Percentiles rank a stretch among this genome's conserved stretches.
Conservation (phyloP, 345 rosid genomes). For the Nasturtium officinale region DNA sequence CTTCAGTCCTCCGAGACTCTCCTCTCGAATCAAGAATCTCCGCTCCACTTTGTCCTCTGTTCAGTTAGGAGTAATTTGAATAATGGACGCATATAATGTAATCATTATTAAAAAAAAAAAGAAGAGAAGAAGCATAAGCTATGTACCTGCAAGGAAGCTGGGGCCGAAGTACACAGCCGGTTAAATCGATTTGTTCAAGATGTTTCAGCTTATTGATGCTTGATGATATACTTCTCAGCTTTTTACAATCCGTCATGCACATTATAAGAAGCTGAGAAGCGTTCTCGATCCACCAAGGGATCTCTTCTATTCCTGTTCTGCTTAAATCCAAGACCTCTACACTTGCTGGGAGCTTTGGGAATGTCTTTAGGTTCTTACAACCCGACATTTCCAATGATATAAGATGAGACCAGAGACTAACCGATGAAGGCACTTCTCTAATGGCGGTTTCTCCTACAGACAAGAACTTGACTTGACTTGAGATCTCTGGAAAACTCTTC, state of each 20-base stretch:
- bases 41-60: neutral
- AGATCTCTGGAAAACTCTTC: conserved; percentile 10
- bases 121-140: neutral
- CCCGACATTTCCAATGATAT: conserved; percentile 23
- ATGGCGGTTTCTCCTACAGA: conserved; percentile 16
- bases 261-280: neutral
- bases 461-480: conserved; percentile 13
- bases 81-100: neutral
- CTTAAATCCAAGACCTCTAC: conserved; percentile 11
- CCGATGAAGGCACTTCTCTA: conserved; percentile 15
- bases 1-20: neutral
- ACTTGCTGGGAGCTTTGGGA: conserved; percentile 17
- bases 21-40: neutral
- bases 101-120: neutral
- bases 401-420: neutral
- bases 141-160: neutral
- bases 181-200: neutral
- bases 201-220: neutral
- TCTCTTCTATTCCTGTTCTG: conserved; percentile 8
- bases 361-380: neutral
- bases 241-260: neutral
- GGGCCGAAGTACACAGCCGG: neutral
- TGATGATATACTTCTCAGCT: neutral
- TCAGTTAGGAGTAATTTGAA: neutral
- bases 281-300: conserved; percentile 9